A percentile compares a stretch with the other conserved stretches of the same genome.
Evolutionary conservation across 768 basidiomycete species (phyloP).

Genomic region (Coprinopsis strossmayeri): DNA sequence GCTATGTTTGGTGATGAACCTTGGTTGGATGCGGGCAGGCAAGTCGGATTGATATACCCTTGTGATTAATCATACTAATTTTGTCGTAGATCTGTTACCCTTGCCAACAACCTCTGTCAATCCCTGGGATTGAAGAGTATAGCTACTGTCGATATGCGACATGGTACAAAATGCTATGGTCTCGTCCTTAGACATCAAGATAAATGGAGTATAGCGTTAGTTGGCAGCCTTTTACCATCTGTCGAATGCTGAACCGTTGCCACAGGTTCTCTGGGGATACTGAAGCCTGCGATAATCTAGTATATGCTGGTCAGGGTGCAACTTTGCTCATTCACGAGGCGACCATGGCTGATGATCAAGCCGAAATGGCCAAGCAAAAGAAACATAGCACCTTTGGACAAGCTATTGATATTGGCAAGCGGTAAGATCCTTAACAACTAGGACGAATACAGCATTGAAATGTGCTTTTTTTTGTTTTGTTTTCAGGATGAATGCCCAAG

Average conservation of each 20-base stretch:
- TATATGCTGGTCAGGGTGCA: constrained; percentile 54
- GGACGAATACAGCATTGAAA: too few species aligned
- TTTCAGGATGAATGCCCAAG: constrained; percentile 85
- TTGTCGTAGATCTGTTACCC: constrained; percentile 32
- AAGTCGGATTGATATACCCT: background rate
- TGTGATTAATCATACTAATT: background rate
- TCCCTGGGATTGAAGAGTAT: constrained; percentile 55
- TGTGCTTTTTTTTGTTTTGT: too few species aligned
- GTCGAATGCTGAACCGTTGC: background rate
- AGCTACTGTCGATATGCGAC: constrained; percentile 63
- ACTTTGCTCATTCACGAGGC: constrained; percentile 93
- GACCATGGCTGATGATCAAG: constrained; percentile 83
- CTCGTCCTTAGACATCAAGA: constrained; percentile 58
- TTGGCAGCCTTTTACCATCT: constrained; percentile 37
- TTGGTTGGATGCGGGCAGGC: constrained; percentile 34
- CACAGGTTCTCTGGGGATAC: constrained; percentile 91
- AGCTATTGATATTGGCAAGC: constrained; percentile 70
- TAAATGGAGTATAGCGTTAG: constrained; percentile 76
- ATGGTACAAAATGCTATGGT: constrained; percentile 71
- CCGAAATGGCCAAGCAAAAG: constrained; percentile 64
- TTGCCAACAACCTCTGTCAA: constrained; percentile 38
- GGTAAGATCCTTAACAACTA: constrained; percentile 46
- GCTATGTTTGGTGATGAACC: constrained; percentile 35
- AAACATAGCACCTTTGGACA: constrained; percentile 89
- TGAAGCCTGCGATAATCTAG: constrained; percentile 62